Evolutionary conservation across 140 eudicot genomes (phyloP), one percentile per base, ranked within the genome.

Genomic region (Flaveria floridana): DNA sequence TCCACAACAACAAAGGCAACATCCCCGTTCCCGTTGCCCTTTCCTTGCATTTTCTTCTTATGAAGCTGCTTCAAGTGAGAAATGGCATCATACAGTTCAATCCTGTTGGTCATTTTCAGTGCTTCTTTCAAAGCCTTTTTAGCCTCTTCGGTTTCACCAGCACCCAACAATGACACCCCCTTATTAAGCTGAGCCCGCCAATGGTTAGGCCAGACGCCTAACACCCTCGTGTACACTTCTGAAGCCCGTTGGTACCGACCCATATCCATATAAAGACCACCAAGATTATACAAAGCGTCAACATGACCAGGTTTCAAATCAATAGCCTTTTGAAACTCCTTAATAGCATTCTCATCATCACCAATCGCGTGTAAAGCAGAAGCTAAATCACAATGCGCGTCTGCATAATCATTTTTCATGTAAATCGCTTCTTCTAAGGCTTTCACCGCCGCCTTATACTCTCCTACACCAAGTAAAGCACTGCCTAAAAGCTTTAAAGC

Each of bases 161-260:
- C 99, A 64, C 99, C 99, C 56, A 90, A 83, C 72, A 94, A 81
- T 13, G 99, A 86, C 44, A 94, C 96, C 1, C 97, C 99, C 75
- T 86, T 94, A 70, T 94, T 94, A 14, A 94, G 94, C 82, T 94
- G 99, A 46, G 96, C 97, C 9, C 91, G 77, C 99, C 99, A 94
- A 79, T 94, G 99, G 42, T 86, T 90, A 10, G 99, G 99, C 91
- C 97, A 90, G 21, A 94, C 91, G 2, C 90, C 91, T 42, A 94
- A 78, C 42, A 94, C 99, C 86, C 99, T 75, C 12, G 99, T 90
- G 68, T 94, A 94, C 91, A 94, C 94, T 79, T 94, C 99, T 0
- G 99, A 94, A 59, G 99, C 99, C 74, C 99, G 86, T 68, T 94
- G 99, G 71, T 88, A 94, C 83, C 99, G 80, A 2, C 99, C 97